Base-by-base conservation (phyloP, 768 basidiomycete genomes). In the Termitomyces sp. region DNA sequence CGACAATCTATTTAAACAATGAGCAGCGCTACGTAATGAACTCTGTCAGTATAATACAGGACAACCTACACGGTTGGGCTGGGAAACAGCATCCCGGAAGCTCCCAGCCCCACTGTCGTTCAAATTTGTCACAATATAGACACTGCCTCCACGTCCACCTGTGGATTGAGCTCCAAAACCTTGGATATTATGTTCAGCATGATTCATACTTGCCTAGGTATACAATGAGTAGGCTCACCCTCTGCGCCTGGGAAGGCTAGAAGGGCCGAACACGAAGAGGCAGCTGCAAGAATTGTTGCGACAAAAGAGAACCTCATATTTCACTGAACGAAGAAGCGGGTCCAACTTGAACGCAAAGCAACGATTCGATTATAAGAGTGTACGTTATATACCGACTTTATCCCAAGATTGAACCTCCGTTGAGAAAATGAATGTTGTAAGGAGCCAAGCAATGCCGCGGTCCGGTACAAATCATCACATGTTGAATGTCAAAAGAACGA, bases 91-190 rank as follows among this genome's bases (percentile, higher is more conserved):
- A 38, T 71, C 71, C 12, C 69, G 67, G 49, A 72, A 65, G 56
- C 70, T 71, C 27, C 71, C 71, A 51, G 67, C n/a, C 7, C 69
- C 69, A 45, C 66, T 64, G 51, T 71, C 67, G 48, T 69, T 72
- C 27, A 70, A 62, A 45, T 71, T 71, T 33, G 68, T 68, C 6
- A 72, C 71, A 22, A 72, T 56, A 48, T 72, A 71, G 38, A 72
- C 69, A 25, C 55, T 64, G 12, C 70, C 71, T 7, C 66, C 66
- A 55, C 69, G 61, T 3, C 70, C 70, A 18, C 71, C 70, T 13
- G 65, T 71, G 16, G 68, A 50, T 57, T 68, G 68, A 18, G 68
- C 70, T 25, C 70, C 70, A 54, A 71, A 71, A 7, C 69, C 68
- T 70, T 31, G 12, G 22, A 32, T n/a, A 29, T 20, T 4, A 51